Evolutionary conservation across 208 protist species (phyloP).

Genomic region (Leishmania martiniquensis): DNA sequence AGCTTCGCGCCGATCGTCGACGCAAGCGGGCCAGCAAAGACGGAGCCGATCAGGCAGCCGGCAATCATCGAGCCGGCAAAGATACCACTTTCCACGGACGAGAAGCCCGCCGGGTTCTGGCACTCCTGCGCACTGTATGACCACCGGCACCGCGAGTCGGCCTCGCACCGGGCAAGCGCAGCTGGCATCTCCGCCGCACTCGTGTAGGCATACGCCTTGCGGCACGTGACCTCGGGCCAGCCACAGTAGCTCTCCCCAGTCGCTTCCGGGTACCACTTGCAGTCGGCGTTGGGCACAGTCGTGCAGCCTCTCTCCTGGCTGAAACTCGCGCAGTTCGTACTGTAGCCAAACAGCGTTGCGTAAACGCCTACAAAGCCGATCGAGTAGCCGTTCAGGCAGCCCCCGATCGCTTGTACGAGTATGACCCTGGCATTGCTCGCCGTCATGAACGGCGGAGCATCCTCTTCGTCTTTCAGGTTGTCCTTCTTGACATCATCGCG

Average conservation of each 20-base stretch:
- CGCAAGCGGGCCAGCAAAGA: slow-evolving; percentile 36
- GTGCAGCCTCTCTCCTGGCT: slow-evolving; percentile 34
- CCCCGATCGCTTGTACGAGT: slow-evolving; percentile 51
- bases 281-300: slow-evolving; percentile 55
- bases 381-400: slow-evolving; percentile 67
- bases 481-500: background rate
- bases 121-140: slow-evolving; percentile 48
- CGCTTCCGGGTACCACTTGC: slow-evolving; percentile 39
- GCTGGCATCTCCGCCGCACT: background rate
- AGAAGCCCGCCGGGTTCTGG: slow-evolving; percentile 62
- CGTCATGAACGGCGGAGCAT: too few relatives aligned
- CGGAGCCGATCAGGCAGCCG: slow-evolving; percentile 51
- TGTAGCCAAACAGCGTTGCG: slow-evolving; percentile 55
- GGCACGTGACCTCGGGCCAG: slow-evolving; percentile 45
- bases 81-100: slow-evolving; percentile 32
- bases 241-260: slow-evolving; percentile 28
- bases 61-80: slow-evolving; percentile 67
- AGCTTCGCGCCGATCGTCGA: slow-evolving; percentile 35
- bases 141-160: slow-evolving; percentile 53
- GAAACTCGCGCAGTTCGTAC: slow-evolving; percentile 64
- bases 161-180: slow-evolving; percentile 16
- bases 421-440: slow-evolving; percentile 50
- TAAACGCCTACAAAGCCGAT: slow-evolving; percentile 84
- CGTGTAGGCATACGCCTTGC: slow-evolving; percentile 16
- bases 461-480: too few relatives aligned